These are phyloP conservation scores for Trapa bicornis DNA, from an alignment of 345 rosid genomes.

Conservation along the genomic window DNA sequence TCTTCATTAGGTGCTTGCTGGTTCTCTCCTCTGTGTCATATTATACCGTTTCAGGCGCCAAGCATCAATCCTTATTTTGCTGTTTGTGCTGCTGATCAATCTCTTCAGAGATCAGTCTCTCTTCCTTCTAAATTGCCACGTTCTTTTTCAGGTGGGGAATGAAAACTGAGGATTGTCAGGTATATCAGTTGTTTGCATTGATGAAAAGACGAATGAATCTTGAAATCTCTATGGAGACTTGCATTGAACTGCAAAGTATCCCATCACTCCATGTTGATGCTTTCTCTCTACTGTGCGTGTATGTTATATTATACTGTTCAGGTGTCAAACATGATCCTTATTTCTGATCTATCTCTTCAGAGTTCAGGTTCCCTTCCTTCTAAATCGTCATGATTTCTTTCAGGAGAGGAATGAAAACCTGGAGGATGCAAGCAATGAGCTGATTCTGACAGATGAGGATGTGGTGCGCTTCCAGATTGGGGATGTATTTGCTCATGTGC, in stretches of 20 bases:
- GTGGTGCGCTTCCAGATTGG: slow-evolving; percentile 76
- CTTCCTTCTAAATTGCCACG: no score
- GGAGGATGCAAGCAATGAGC: slow-evolving; percentile 85
- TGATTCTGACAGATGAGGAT: slow-evolving; percentile 89
- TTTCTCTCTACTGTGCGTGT: not conserved
- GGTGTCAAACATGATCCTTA: not conserved
- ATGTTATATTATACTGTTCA: not conserved
- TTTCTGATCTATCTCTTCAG: not conserved
- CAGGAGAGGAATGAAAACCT: slow-evolving; percentile 82
- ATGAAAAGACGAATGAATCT: not conserved
- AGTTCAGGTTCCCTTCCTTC: not conserved
- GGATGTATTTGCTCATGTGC: slow-evolving; percentile 83
- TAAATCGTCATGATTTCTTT: not conserved
- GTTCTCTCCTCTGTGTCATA: no score
- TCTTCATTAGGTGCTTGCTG: no score
- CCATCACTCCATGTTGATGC: not conserved
- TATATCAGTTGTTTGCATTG: not conserved
- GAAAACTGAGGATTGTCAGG: not conserved
- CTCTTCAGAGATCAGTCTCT: no score
- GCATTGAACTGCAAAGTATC: not conserved
- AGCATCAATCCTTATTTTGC: no score
- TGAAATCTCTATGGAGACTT: not conserved
- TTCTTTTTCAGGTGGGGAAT: no score
- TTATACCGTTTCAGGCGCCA: no score
- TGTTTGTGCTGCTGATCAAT: no score